Base-by-base conservation (phyloP, 495 filamentous ascomycete species). In the Annulohypoxylon stygium region DNA sequence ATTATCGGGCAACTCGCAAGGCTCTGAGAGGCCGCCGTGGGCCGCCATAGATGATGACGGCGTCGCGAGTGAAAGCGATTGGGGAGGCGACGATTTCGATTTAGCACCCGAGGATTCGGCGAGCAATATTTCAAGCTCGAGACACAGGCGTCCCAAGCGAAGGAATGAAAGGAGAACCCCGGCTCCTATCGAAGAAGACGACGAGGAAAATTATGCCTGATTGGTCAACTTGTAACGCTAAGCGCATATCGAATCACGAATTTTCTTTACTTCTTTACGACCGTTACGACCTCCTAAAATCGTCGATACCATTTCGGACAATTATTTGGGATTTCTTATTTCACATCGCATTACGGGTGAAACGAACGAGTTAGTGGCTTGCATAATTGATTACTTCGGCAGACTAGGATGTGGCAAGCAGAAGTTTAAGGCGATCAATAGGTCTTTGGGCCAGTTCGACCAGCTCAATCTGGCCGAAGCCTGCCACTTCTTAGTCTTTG, bases 131-230 rank as follows among this genome's bases (percentile, higher is more conserved):
- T 91, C 89, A 72, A 92, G 89, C 45, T 91, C 89, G 65, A 85
- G 93, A 62, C 84, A 89, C 33, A 86, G 93, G 59, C 83, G 92
- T 75, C 91, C 89, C 4, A 93, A 93, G 83, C 80, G 89, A 67
- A 85, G 92, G 62, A 87, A 86, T 61, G 93, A 95, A 81, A 85
- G 93, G 75, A 86, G 91, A 10, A 97, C 94, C 2, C 93, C 94
- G 0, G 94, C 93, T 16, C 88, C 90, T 0, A 93, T 97, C 8
- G 93, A 93, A 80, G 94, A 97, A 80, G 93, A 96, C 76, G 90
- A 90, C 18, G 91, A 93, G 76, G 88, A 87, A 54, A 76, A 71
- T 43, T 77, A 58, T 4, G 25, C 9, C 4, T 53, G 12, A 60
- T 33, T 33, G 25, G 41, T 45, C 14, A 43, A 68, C 33, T 20